Base-by-base conservation (phyloP, 768 basidiomycete species). In the Mycena galericulata region DNA sequence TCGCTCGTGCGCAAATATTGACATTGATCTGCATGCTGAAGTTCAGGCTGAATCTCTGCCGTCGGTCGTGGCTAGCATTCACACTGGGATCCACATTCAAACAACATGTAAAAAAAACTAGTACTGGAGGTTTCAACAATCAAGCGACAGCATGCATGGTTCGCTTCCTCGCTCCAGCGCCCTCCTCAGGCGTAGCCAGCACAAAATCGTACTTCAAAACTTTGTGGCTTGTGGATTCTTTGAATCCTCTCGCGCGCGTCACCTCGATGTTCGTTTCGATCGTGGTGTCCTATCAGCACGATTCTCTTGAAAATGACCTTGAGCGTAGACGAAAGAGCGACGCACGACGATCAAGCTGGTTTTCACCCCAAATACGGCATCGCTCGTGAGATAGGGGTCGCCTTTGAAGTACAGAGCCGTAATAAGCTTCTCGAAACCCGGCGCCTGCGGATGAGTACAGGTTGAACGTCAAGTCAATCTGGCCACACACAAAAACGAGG, bases 281-380 rank as follows among this genome's bases (percentile, higher is more conserved):
- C 51, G 86, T 80, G 27, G 89, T 79, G 49, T 84, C 83, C 90
- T 91, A 45, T 30, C 34, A 27, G 18, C 27, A 10, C 22, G 32
- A 10, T 34, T 17, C n/a, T n/a, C n/a, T 43, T 40, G n/a, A n/a
- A n/a, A n/a, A 26, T 18, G 2, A 56, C 2, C 47, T 9, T 34
- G 10, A 43, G 34, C 34, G n/a, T n/a, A n/a, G 14, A 38, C 41
- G 36, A 34, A 14, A 56, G 41, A n/a, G n/a, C 50, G 11, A 83
- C 88, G 56, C 78, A 94, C 93, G 70, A 94, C 87, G 22, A 95
- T 85, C 29, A 96, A 82, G 9, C 91, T 93, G 54, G 86, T 85
- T 78, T 93, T 93, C 26, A 93, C 94, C 11, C 95, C 94, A 78
- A 95, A 95, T 3, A 95, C 93, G 14, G 88, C 84, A 74, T 96